Conservation (phyloP, 2,329 filamentous ascomycete species). For the Phialophora macrospora region DNA sequence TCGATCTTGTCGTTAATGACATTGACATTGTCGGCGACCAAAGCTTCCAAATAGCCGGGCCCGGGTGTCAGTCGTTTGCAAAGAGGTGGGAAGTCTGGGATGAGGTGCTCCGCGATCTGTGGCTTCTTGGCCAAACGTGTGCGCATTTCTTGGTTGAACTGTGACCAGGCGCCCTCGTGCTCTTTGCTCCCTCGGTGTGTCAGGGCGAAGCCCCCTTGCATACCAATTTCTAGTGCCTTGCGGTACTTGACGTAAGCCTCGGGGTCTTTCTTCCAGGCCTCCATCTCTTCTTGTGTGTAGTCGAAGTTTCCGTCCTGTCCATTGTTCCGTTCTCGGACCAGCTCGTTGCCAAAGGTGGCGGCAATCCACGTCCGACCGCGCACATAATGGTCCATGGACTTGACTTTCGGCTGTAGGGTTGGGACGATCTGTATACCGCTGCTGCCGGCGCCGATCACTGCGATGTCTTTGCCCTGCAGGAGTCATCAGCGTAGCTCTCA, state of each 20-base stretch:
- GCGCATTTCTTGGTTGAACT: constrained; percentile 36
- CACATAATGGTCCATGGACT: constrained; percentile 41
- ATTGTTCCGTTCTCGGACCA: constrained; percentile 35
- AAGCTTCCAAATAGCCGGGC: constrained; percentile 47
- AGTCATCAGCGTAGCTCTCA: background rate
- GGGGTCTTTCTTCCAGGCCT: constrained; percentile 34
- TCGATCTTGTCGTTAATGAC: constrained; percentile 29
- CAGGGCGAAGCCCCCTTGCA: constrained; percentile 40
- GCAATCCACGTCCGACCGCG: constrained; percentile 43
- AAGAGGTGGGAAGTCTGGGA: constrained; percentile 49
- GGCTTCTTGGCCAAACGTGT: constrained; percentile 42
- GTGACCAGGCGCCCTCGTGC: constrained; percentile 28
- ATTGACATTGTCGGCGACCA: constrained; percentile 39
- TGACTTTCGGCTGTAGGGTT: constrained; percentile 36
- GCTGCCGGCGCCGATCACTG: constrained; percentile 41
- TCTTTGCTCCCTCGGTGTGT: constrained; percentile 36
- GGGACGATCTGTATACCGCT: constrained; percentile 43
- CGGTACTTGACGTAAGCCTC: constrained; percentile 42
- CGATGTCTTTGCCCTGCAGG: constrained; percentile 37
- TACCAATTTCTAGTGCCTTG: constrained; percentile 43
- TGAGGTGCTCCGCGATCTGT: constrained; percentile 45
- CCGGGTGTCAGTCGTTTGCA: constrained; percentile 55
- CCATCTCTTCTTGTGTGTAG: constrained; percentile 41
- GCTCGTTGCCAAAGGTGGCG: constrained; percentile 37
- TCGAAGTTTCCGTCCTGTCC: constrained; percentile 41